Evolutionary conservation across 768 basidiomycete genomes (phyloP).

Genomic region (Termitomyces sp.): DNA sequence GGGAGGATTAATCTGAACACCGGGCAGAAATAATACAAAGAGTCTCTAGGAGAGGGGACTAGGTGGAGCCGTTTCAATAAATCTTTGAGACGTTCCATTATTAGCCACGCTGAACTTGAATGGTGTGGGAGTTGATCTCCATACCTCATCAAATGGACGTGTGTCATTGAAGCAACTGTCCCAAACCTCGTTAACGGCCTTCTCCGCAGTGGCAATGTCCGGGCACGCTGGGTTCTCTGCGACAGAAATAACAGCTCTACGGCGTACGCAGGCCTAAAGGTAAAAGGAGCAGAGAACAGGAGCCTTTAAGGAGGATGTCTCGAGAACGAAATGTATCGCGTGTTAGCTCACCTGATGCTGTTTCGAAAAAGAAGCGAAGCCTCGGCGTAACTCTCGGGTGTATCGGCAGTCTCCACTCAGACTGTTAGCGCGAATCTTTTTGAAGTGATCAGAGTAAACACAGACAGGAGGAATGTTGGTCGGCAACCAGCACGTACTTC

Average conservation of each 20-base stretch:
- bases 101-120: background rate
- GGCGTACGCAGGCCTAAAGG: conserved; percentile 79
- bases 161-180: conserved; percentile 96
- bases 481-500: conserved; percentile 56
- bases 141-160: conserved; percentile 94
- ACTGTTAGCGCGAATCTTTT: conserved; percentile 91
- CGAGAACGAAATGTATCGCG: conserved; percentile 1
- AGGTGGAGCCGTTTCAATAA: conserved; percentile 11
- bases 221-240: conserved; percentile 77
- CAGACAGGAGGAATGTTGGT: background rate
- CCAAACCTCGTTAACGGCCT: conserved; percentile 95
- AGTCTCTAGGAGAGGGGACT: background rate
- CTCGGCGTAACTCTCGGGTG: conserved; percentile 75
- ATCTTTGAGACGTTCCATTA: conserved; percentile 11
- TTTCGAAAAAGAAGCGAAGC: conserved; percentile 79
- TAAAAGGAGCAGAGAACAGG: conserved; percentile 5
- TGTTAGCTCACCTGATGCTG: conserved; percentile 76
- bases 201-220: conserved; percentile 72
- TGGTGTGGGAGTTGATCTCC: conserved; percentile 6
- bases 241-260: conserved; percentile 83
- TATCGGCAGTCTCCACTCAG: conserved; percentile 91
- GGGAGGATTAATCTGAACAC: background rate
- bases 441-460: background rate
- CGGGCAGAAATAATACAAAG: background rate
- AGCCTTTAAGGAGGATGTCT: background rate